These are phyloP conservation scores for Waltiozyma sp. DNA, from an alignment of 1,139 yeast genomes.

Conservation along the genomic window DNA sequence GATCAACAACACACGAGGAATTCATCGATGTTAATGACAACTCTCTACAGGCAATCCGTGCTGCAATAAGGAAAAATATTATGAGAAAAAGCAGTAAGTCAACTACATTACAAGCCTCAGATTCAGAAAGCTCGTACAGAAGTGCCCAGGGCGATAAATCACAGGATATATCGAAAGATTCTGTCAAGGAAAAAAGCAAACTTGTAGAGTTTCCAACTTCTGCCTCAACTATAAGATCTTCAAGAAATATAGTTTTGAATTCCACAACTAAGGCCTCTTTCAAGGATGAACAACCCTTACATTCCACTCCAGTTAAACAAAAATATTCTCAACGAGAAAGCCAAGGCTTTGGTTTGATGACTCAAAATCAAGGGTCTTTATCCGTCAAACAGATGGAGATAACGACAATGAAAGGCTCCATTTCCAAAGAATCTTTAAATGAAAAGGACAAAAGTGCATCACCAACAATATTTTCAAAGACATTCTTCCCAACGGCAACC, in stretches of 20 bases:
- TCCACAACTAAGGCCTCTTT: constrained; percentile 16
- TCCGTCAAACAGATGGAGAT: constrained; percentile 24
- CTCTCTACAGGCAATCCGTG: constrained; percentile 22
- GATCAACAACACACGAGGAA: constrained; percentile 3
- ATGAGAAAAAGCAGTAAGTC: constrained; percentile 6
- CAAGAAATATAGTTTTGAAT: constrained; percentile 1
- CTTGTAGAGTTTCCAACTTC: neutral
- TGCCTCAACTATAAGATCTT: neutral
- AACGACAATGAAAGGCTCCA: constrained; percentile 10
- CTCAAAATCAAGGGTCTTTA: constrained; percentile 30
- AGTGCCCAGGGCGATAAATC: constrained; percentile 9
- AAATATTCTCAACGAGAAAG: constrained; percentile 10
- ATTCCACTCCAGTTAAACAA: constrained; percentile 3
- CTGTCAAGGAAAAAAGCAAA: neutral
- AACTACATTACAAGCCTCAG: constrained; percentile 5
- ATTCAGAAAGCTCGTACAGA: constrained; percentile 12
- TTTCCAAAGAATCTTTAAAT: constrained; percentile 9
- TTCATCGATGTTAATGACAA: constrained; percentile 11
- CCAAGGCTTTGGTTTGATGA: constrained; percentile 33
- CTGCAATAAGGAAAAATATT: constrained; percentile 19
- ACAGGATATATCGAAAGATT: constrained; percentile 1
- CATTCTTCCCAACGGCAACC: constrained; percentile 11
- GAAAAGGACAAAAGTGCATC: constrained; percentile 5
- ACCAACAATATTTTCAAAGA: constrained; percentile 2
- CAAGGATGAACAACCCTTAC: constrained; percentile 10